phyloP scores from a whole-genome alignment of 2,329 filamentous ascomycete genomes.

The Nemania serpens region DNA sequence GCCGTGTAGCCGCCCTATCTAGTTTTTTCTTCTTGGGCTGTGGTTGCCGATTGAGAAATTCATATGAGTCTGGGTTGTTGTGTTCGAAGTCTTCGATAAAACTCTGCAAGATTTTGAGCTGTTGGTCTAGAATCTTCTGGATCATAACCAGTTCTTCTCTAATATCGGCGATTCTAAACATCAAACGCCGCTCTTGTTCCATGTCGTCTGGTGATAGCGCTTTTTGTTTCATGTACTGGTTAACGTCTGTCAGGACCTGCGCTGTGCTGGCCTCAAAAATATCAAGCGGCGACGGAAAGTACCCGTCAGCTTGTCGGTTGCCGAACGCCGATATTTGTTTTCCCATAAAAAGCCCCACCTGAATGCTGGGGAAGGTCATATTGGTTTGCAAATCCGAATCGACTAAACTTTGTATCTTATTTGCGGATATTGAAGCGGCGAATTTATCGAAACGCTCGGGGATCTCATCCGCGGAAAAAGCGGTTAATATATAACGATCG shows the following conservation, averaged over 20 bases:
- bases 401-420: too few relatives aligned
- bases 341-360: neutral
- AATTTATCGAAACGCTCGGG: too few relatives aligned
- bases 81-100: slow-evolving; percentile 9
- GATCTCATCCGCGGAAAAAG: neutral
- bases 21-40: too few relatives aligned
- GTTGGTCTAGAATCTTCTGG: slow-evolving; percentile 5
- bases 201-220: neutral
- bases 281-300: slow-evolving; percentile 6
- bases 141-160: slow-evolving; percentile 20
- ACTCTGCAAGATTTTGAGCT: slow-evolving; percentile 1
- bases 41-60: neutral
- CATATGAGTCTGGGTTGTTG: neutral
- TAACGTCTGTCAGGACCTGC: neutral
- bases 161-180: slow-evolving; percentile 16
- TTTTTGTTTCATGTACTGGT: neutral
- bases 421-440: too few relatives aligned
- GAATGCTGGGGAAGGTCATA: neutral
- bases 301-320: neutral
- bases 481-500: neutral
- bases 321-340: neutral
- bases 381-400: too few relatives aligned
- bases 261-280: slow-evolving; percentile 5
- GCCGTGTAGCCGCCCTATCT: too few relatives aligned
- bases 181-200: slow-evolving; percentile 2